Evolutionary conservation across 2,329 filamentous ascomycete species (phyloP).

Genomic region (Escovopsis sp.): DNA sequence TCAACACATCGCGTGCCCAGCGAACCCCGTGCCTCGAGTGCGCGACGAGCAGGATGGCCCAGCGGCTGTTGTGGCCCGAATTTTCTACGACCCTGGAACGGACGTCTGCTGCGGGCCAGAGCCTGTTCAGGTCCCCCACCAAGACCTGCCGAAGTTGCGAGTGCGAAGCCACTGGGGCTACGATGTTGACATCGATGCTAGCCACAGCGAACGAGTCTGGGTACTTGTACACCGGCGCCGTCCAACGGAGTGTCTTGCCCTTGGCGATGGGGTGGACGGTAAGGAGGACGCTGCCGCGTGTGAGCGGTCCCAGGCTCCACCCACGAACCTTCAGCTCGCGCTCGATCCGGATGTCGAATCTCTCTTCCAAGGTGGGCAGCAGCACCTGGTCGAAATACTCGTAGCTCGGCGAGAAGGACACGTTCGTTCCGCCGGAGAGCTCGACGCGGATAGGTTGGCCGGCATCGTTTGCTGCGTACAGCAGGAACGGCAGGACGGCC

Average conservation of each 20-base stretch:
- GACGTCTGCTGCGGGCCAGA: conserved; percentile 29
- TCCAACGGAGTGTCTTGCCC: conserved; percentile 23
- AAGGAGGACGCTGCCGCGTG: conserved; percentile 29
- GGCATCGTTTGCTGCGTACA: conserved; percentile 34
- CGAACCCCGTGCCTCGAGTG: conserved; percentile 27
- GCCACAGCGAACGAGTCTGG: conserved; percentile 22
- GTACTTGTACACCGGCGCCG: conserved; percentile 9
- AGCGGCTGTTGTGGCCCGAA: conserved; percentile 32
- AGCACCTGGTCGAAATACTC: conserved; percentile 49
- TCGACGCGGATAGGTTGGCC: conserved; percentile 30
- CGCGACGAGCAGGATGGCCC: conserved; percentile 43
- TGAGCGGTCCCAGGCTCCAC: conserved; percentile 32
- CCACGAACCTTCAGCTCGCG: conserved; percentile 29
- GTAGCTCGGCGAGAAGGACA: conserved; percentile 38
- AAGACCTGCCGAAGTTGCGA: conserved; percentile 25
- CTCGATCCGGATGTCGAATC: conserved; percentile 33
- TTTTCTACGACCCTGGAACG: conserved; percentile 33
- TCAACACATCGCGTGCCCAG: conserved; percentile 33
- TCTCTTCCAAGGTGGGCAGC: conserved; percentile 34
- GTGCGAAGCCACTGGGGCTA: conserved; percentile 31
- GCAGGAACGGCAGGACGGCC: conserved; percentile 41
- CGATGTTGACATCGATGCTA: conserved; percentile 33
- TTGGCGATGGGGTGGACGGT: conserved; percentile 18
- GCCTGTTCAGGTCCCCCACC: conserved; percentile 19
- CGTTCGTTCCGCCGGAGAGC: conserved; percentile 45